These are phyloP conservation scores for Aspergillus viridinutans DNA, from an alignment of 2,329 filamentous ascomycete species.

Conservation along the genomic window DNA sequence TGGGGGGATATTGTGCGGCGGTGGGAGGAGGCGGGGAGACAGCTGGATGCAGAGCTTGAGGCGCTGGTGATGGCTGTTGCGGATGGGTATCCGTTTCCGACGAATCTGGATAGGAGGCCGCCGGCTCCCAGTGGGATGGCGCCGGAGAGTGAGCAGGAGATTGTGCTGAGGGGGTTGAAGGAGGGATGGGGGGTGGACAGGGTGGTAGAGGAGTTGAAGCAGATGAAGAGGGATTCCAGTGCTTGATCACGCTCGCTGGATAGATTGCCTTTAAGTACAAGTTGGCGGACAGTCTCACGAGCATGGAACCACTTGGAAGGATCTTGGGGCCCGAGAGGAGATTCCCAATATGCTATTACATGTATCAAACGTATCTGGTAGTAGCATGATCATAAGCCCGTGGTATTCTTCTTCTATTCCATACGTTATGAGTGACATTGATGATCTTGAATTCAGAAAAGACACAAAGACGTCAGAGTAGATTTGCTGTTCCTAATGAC, in stretches of 20 bases:
- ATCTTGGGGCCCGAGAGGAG: too few relatives aligned
- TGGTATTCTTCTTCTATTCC: too few relatives aligned
- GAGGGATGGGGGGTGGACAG: conserved; percentile 38
- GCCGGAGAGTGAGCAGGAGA: conserved; percentile 55
- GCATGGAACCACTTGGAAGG: too few relatives aligned
- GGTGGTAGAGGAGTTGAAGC: conserved; percentile 40
- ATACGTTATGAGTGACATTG: too few relatives aligned
- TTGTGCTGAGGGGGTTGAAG: conserved; percentile 45
- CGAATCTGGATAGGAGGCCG: conserved; percentile 56
- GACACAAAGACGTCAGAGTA: too few relatives aligned
- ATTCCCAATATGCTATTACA: too few relatives aligned
- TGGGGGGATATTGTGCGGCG: conserved; percentile 53
- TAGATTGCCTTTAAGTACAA: too few relatives aligned
- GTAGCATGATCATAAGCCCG: too few relatives aligned
- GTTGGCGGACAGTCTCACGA: too few relatives aligned
- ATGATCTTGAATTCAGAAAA: too few relatives aligned
- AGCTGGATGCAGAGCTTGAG: conserved; percentile 39
- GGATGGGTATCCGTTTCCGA: conserved; percentile 60
- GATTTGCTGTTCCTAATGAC: too few relatives aligned
- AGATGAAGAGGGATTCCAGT: conserved; percentile 34
- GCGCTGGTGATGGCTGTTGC: conserved; percentile 50
- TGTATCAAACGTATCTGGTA: too few relatives aligned
- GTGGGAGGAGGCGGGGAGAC: conserved; percentile 32
- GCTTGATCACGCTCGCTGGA: conserved; percentile 2
- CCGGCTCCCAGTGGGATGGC: conserved; percentile 57